Base-by-base conservation (phyloP, 495 filamentous ascomycete species). In the Haplographium delicatum region DNA sequence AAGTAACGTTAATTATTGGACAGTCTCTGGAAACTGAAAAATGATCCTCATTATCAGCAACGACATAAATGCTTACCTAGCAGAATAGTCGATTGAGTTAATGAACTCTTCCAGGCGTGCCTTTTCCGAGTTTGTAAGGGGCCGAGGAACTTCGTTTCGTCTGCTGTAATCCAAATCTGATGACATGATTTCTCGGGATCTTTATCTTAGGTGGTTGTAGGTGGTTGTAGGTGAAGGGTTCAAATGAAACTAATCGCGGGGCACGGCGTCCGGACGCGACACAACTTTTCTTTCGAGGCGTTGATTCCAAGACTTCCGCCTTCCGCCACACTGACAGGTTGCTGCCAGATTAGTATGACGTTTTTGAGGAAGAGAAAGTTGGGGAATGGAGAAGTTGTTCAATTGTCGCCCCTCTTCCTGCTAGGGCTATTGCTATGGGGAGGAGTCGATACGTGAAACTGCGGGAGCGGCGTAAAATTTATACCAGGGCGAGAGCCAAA, bases 21-120 rank as follows among this genome's bases (percentile, higher is more conserved):
- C n/a, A n/a, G 23, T 19, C 20, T 34, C 5, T 38, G 34, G 34
- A 16, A 38, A n/a, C n/a, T 7, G 34, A 38, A 38, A 38, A 38
- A n/a, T n/a, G n/a, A n/a, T n/a, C n/a, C n/a, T n/a, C n/a, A n/a
- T n/a, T n/a, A n/a, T n/a, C n/a, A n/a, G n/a, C 28, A 31, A 7
- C 19, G 22, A 16, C 30, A 31, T 8, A 25, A 19, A 22, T 50
- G 58, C 79, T 28, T 74, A 95, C 93, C 93, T 78, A 43, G 88
- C 84, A 24, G 93, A 97, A 67, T 98, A 98, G 67, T 96, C 89
- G 54, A 98, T 97, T 9, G 78, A 72, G 53, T 97, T 91, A 41
- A 88, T 79, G 63, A 88, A 98, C 63, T 97, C 91, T 23, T 96
- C 88, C 35, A 98, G 75, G 30, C 82, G 81, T 53, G 83, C 80